A percentile compares a stretch with the other conserved stretches of the same genome.
phyloP scores from a whole-genome alignment of 106 monocot genomes.

The Vanilla planifolia region DNA sequence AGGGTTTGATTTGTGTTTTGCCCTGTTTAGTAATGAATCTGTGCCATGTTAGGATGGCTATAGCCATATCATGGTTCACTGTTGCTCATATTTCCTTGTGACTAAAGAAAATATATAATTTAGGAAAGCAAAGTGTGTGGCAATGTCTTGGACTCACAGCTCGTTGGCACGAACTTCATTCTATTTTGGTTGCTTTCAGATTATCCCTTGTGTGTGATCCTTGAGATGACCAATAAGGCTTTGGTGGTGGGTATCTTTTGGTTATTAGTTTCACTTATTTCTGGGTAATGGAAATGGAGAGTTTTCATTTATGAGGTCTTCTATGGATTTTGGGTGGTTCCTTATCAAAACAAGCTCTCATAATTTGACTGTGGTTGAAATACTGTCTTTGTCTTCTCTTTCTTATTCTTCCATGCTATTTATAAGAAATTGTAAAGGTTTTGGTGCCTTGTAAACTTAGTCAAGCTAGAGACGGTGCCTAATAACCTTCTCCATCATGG shows the following conservation, averaged over 20 bases:
- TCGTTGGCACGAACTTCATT: neutral
- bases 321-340: neutral
- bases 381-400: neutral
- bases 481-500: neutral
- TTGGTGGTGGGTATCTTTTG: neutral
- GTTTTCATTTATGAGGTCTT: neutral
- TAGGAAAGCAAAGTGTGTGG: neutral
- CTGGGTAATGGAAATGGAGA: neutral
- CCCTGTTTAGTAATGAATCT: no score
- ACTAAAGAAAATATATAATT: neutral
- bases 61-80: neutral
- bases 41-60: conserved; percentile 1
- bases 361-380: neutral
- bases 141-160: neutral
- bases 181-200: neutral
- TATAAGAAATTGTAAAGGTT: neutral
- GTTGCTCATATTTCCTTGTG: neutral
- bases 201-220: neutral
- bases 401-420: neutral
- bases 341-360: neutral
- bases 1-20: no score
- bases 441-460: neutral
- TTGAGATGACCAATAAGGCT: neutral
- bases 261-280: neutral
- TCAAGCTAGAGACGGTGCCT: neutral